Evolutionary conservation across 1,139 yeast genomes (phyloP), one percentile per base, ranked within the genome.

Genomic region (Candida gigantensis): DNA sequence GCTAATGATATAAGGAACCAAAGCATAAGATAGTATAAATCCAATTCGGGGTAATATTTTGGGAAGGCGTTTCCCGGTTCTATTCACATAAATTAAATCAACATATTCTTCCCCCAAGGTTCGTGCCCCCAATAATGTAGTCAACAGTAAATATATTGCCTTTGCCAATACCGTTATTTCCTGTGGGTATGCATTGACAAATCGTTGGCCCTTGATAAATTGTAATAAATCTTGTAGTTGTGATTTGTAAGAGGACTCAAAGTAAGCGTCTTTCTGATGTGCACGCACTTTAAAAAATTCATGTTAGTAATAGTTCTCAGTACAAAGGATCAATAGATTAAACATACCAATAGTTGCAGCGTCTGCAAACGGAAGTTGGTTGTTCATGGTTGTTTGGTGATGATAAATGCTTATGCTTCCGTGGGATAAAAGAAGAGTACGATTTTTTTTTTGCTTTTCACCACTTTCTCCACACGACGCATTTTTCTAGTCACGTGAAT

Each of bases 31-130:
- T 3, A 72, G 30, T 1, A 82, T 60, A 47, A 81, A 83, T 10
- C 77, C 74, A 1, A 78, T 32, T 40, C 83, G 61, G n/a, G 67
- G 64, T 6, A 60, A n/a, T 1, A 66, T 21, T 27, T 60, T 65
- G 2, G 87, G 84, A n/a, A 83, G 57, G 19, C 64, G 52, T 17
- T 50, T 65, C 1, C 81, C 87, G 36, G 59, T 61, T 41, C 71
- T 68, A 41, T 57, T 72, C 5, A 86, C 85, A 52, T 88, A 87
- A 13, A 84, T 66, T 40, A 90, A 65, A 58, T 90, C 96, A 12
- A 90, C 92, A 57, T 90, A 90, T 59, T 92, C 97, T 56, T 90
- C 97, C 0, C 98, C 98, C 23, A 90, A 64, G 0, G 97, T 90
- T 39, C 94, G 69, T 4, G 87, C 79, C 0, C 94, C 92, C 4